Base-by-base conservation (phyloP, 2,329 filamentous ascomycete genomes). In the Botrytis fragariae region DNA sequence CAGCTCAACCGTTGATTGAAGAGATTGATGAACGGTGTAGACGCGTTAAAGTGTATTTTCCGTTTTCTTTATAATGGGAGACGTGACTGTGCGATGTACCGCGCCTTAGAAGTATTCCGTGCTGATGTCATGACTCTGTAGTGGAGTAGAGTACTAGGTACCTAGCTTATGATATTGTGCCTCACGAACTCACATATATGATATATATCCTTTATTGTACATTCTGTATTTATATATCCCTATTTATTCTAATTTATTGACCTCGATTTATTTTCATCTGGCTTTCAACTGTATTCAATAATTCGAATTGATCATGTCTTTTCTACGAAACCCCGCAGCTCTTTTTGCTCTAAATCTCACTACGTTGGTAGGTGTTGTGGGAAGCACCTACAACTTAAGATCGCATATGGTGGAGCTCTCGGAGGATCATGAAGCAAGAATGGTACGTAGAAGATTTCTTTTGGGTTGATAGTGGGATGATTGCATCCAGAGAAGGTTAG, bases 391-490 rank as follows among this genome's bases (percentile, higher is more conserved):
- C 69, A 73, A 76, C 10, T 73, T 76, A 16, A 71, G 77, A 67
- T 76, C 72, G 20, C 75, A 76, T 51, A 77, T 77, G 74, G 63
- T 77, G 57, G 75, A 76, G 45, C 72, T 79, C n/a, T 77, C 74
- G 10, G 74, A 77, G 60, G 76, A 77, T 42, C 75, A 78, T 32
- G 77, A 75, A 54, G 76, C 76, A 63, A 73, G 75, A 72, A 77
- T 77, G 74, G 75, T 76, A 72, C 45, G 73, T 73, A 20, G 39
- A 1, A 60, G 42, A 60, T 39, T 60, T 39, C 29, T 74, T 65
- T 70, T n/a, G 25, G 37, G 16, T 42, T 42, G 48, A 61, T 51
- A 16, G 44, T 51, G 39, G n/a, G 9, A 48, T 25, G 18, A 54
- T n/a, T 42, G 22, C 35, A 42, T 54, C 29, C 20, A 18, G 45